phyloP scores from a whole-genome alignment of 148 eudicot species.

The Arctostaphylos glauca region DNA sequence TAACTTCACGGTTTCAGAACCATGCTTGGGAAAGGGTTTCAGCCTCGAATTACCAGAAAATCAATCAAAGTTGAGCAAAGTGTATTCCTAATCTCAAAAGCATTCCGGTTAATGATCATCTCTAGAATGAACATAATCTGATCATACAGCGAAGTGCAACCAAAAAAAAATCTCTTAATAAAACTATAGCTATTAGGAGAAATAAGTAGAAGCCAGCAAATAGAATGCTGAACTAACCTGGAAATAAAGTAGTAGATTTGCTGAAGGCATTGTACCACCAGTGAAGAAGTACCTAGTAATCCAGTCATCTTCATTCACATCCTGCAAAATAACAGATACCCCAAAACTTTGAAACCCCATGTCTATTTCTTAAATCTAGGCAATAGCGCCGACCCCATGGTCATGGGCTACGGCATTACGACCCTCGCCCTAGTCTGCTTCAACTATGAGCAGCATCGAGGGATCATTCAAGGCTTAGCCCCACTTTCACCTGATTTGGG shows the following conservation, averaged over 20 bases:
- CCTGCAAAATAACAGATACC: constrained; percentile 40
- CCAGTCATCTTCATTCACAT: constrained; percentile 87
- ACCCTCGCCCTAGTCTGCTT: too few species aligned
- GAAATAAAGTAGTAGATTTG: constrained; percentile 87
- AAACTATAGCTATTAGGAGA: not conserved
- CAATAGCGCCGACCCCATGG: not conserved
- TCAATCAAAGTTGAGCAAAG: not conserved
- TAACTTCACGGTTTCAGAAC: too few species aligned
- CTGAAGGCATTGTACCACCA: constrained; percentile 97
- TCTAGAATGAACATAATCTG: not conserved
- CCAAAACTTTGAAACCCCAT: not conserved
- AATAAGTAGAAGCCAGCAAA: not conserved
- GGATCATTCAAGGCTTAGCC: too few species aligned
- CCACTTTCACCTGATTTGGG: too few species aligned
- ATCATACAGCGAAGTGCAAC: not conserved
- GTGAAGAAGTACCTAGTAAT: constrained; percentile 84
- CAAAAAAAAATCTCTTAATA: not conserved
- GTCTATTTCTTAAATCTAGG: not conserved
- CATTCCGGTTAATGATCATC: not conserved
- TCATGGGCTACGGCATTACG: too few species aligned
- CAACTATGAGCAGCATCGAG: too few species aligned
- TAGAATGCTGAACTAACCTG: constrained; percentile 48
- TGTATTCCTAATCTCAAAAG: not conserved
- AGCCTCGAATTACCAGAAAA: not conserved
- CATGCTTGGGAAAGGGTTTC: not conserved